phyloP scores from a whole-genome alignment of 2,329 filamentous ascomycete genomes.

The Pseudocercospora eumusae region DNA sequence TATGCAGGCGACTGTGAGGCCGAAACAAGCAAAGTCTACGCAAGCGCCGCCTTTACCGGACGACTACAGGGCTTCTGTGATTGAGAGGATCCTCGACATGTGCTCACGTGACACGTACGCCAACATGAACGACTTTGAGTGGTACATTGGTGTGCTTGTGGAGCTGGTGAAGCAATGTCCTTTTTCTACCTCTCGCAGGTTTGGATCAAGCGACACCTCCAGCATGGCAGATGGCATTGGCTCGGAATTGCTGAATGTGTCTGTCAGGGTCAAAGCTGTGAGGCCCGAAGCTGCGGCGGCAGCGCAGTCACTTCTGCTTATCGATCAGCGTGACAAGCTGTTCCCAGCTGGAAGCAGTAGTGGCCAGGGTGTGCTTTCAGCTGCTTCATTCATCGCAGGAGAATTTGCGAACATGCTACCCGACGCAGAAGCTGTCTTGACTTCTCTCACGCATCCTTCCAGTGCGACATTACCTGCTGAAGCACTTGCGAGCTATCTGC shows the following conservation, averaged over 20 bases:
- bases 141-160: conserved; percentile 89
- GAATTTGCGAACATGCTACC: conserved; percentile 78
- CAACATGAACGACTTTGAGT: conserved; percentile 88
- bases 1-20: conserved; percentile 57
- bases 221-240: conserved; percentile 72
- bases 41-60: conserved; percentile 69
- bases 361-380: conserved; percentile 66
- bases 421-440: conserved; percentile 70
- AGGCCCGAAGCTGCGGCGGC: conserved; percentile 78
- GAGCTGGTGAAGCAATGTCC: conserved; percentile 75
- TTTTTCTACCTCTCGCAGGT: conserved; percentile 18
- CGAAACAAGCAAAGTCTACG: conserved; percentile 50
- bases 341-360: conserved; percentile 55
- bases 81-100: conserved; percentile 80
- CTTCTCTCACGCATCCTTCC: conserved; percentile 69
- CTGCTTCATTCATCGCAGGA: conserved; percentile 81
- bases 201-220: conserved; percentile 27
- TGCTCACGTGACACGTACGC: conserved; percentile 86
- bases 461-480: conserved; percentile 61
- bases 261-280: conserved; percentile 86
- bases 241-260: conserved; percentile 81
- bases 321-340: conserved; percentile 60
- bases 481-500: conserved; percentile 75
- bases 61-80: conserved; percentile 82
- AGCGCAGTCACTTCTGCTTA: conserved; percentile 71